These are phyloP conservation scores for Populus euphratica DNA, from an alignment of 345 rosid genomes.

Conservation along the genomic window DNA sequence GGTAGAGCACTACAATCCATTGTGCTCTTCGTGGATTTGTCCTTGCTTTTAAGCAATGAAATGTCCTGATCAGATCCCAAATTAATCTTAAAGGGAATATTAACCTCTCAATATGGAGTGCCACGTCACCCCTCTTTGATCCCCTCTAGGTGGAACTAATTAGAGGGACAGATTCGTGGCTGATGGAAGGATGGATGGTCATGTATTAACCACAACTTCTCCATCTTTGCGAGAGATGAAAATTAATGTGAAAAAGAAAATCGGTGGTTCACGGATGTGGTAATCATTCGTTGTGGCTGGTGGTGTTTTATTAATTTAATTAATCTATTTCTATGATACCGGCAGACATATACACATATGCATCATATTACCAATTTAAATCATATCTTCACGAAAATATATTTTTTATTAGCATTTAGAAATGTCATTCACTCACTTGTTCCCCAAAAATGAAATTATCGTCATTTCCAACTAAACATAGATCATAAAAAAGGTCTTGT, in stretches of 20 bases:
- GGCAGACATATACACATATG: no score
- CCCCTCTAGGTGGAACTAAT: constrained; percentile 4
- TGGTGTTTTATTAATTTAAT: neutral
- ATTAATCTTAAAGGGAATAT: neutral
- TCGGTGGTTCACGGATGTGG: neutral
- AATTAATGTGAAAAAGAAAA: neutral
- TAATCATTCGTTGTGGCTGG: neutral
- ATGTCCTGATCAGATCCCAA: neutral
- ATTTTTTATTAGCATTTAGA: no score
- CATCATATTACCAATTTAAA: no score
- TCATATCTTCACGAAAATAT: no score
- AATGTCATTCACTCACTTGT: no score
- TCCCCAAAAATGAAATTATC: no score
- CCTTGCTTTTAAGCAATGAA: neutral
- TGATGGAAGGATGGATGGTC: neutral
- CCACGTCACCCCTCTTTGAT: constrained; percentile 13
- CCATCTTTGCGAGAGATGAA: neutral
- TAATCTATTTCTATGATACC: no score
- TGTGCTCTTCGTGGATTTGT: neutral
- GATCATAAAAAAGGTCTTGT: no score
- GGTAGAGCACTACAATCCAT: no score
- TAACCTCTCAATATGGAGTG: constrained; percentile 26
- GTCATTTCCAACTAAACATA: no score
- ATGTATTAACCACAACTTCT: neutral
- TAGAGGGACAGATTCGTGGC: neutral